A percentile compares a stretch with the other conserved stretches of the same genome.
Conservation (phyloP, 306 rosid genomes). For the Medicago truncatula region DNA sequence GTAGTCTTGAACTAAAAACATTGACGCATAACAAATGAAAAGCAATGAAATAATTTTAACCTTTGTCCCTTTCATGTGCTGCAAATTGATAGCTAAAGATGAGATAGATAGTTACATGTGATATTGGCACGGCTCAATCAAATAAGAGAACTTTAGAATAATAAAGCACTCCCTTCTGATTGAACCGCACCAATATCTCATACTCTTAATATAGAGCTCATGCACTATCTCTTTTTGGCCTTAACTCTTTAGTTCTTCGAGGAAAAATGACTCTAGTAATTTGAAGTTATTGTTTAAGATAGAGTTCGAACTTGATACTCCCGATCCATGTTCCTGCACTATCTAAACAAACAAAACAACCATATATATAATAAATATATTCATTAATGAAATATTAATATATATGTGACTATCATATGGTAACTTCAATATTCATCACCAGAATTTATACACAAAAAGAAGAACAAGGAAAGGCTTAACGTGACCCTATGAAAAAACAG, state of each 20-base stretch:
- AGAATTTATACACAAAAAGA: slow-evolving; percentile 9
- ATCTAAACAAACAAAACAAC: slow-evolving; percentile 24
- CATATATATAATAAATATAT: no score
- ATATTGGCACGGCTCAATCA: slow-evolving; percentile 98
- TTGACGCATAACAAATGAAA: slow-evolving; percentile 30
- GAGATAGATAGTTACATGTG: slow-evolving; percentile 46
- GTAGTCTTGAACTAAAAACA: slow-evolving; percentile 13
- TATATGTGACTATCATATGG: neutral
- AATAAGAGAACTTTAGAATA: slow-evolving; percentile 59
- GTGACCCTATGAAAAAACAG: slow-evolving; percentile 35
- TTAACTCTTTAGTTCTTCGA: no score
- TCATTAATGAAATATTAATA: slow-evolving; percentile 1
- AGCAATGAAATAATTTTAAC: neutral
- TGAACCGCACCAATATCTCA: slow-evolving; percentile 88
- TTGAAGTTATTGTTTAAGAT: neutral
- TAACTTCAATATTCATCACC: slow-evolving; percentile 16
- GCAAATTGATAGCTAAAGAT: slow-evolving; percentile 10
- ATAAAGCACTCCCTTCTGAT: slow-evolving; percentile 64
- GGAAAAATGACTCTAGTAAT: neutral
- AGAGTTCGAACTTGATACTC: neutral
- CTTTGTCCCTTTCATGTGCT: slow-evolving; percentile 14
- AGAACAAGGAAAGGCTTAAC: slow-evolving; percentile 31
- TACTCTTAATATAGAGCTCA: neutral
- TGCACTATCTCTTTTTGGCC: neutral
- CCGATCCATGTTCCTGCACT: slow-evolving; percentile 28